Base-by-base conservation (phyloP, 768 basidiomycete genomes). In the Mycena galericulata region DNA sequence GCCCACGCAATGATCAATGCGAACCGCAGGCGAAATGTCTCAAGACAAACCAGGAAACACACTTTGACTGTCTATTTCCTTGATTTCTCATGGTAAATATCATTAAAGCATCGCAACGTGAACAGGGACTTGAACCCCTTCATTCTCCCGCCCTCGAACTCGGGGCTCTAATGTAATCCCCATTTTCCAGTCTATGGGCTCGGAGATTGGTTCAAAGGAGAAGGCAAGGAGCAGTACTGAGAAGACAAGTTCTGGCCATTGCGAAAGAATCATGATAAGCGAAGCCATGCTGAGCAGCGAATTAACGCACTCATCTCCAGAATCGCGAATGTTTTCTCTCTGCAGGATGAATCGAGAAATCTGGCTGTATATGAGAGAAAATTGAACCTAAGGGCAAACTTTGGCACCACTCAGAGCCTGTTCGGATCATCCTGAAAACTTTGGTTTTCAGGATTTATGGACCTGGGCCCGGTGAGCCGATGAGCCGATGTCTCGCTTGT, bases 351-450 rank as follows among this genome's bases (percentile, higher is more conserved):
- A 50, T 29, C 66, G 17, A 65, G 18, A 11, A 55, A 14, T 7
- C 24, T 1, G n/a, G 41, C 63, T 29, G 74, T 74, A 26, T 72
- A 71, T 45, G 72, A 73, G 53, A 18, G n/a, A n/a, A n/a, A 57
- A 53, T 24, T 50, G 50, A 26, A 78, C 82, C 54, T 69, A 84
- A 82, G 84, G 84, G 79, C 84, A 86, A 0, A 82, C 77, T 45
- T 83, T 77, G n/a, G 79, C 79, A 53, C 85, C 84, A 22, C 80
- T 83, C n/a, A n/a, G n/a, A n/a, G n/a, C n/a, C n/a, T n/a, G n/a
- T n/a, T n/a, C n/a, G n/a, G n/a, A n/a, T n/a, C n/a, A n/a, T n/a
- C n/a, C n/a, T n/a, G n/a, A n/a, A n/a, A n/a, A n/a, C n/a, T n/a
- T n/a, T n/a, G n/a, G n/a, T n/a, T n/a, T n/a, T n/a, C n/a, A n/a